A percentile compares a stretch with the other conserved stretches of the same genome.
phyloP scores from a whole-genome alignment of 257 asterid genomes.

The Forsythia viridissima region DNA sequence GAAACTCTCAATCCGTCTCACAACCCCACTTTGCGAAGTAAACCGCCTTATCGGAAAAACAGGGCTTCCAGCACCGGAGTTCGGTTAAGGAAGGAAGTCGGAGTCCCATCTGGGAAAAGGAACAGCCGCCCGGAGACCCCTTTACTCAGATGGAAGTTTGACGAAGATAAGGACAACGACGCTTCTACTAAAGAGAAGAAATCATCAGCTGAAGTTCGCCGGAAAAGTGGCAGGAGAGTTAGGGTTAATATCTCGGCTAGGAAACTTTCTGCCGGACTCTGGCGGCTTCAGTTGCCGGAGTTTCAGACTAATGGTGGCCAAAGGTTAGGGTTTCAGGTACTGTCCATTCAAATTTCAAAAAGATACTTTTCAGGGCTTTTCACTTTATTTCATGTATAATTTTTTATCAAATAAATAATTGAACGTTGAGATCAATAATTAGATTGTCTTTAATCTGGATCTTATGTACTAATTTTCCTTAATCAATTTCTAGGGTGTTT shows the following conservation, averaged over 20 bases:
- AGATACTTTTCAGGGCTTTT: conserved; percentile 10
- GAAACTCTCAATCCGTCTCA: conserved; percentile 22
- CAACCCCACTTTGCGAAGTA: conserved; percentile 25
- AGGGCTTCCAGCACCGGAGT: conserved; percentile 42
- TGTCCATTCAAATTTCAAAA: conserved; percentile 14
- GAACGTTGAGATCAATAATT: not conserved
- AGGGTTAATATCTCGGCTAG: conserved; percentile 42
- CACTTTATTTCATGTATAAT: not conserved
- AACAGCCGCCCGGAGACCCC: conserved; percentile 64
- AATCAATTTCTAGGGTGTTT: not conserved
- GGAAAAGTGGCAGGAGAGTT: conserved; percentile 34
- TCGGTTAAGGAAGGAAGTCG: conserved; percentile 46
- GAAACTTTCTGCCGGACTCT: conserved; percentile 56
- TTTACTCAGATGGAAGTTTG: conserved; percentile 59
- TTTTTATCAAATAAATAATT: too few relatives aligned
- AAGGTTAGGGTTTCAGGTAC: conserved; percentile 50
- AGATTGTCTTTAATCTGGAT: not conserved
- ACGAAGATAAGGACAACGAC: conserved; percentile 32
- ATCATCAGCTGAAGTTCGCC: conserved; percentile 28
- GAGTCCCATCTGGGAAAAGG: conserved; percentile 29
- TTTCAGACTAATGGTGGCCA: conserved; percentile 27
- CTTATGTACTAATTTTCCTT: not conserved
- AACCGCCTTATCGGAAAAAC: conserved; percentile 51
- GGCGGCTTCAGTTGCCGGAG: conserved; percentile 69
- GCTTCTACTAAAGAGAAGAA: conserved; percentile 23